phyloP scores from a whole-genome alignment of 2,329 filamentous ascomycete genomes.

The Aspergillus pseudotamarii region DNA sequence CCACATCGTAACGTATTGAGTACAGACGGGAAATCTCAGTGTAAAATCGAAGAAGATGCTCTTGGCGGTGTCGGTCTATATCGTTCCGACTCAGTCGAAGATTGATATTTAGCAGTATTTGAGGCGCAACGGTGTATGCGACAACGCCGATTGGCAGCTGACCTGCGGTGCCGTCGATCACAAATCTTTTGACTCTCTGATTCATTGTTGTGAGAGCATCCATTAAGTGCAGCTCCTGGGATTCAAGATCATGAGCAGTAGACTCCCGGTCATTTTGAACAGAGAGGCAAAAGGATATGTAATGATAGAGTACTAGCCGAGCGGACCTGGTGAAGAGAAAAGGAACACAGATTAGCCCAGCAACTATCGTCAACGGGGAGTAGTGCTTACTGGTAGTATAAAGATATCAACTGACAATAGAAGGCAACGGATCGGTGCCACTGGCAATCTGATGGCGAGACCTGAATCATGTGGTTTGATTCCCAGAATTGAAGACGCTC shows the following conservation, averaged over 20 bases:
- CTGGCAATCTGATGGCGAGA: neutral
- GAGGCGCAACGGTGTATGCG: neutral
- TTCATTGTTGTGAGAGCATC: neutral
- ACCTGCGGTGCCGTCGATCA: neutral
- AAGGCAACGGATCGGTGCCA: neutral
- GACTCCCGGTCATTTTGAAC: neutral
- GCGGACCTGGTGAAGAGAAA: neutral
- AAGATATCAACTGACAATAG: neutral
- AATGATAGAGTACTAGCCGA: neutral
- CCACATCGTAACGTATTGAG: neutral
- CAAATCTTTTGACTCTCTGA: neutral
- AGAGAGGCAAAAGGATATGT: neutral
- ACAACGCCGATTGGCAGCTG: neutral
- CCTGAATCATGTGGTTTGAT: neutral
- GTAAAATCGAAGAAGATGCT: neutral
- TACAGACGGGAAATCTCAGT: neutral
- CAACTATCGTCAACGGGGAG: no score
- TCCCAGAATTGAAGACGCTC: neutral
- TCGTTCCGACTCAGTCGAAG: neutral
- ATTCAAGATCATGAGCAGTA: neutral
- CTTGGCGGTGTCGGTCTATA: neutral
- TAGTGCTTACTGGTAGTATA: neutral
- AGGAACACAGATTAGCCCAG: neutral
- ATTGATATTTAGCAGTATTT: neutral
- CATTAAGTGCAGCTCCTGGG: neutral